A percentile compares a stretch with the other conserved stretches of the same genome.
Conservation (phyloP, 805 yeast genomes). For the Saccharomycopsis capsularis region DNA sequence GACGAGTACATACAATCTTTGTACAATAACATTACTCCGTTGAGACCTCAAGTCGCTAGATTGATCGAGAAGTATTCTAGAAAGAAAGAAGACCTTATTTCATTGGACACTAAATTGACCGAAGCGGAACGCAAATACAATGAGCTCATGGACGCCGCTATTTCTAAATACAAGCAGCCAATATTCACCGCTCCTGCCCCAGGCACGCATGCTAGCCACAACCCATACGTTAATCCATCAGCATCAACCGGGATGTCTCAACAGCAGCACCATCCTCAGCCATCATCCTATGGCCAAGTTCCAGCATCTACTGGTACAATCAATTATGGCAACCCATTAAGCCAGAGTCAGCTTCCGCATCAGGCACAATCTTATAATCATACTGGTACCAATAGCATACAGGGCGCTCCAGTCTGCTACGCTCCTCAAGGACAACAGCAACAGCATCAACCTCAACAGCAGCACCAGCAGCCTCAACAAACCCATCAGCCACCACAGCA, state of each 20-base stretch:
- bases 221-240: background rate
- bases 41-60: slow-evolving; percentile 68
- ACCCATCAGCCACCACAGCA: background rate
- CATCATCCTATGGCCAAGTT: background rate
- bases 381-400: no score
- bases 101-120: slow-evolving; percentile 62
- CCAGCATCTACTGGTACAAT: background rate
- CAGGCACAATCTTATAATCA: no score
- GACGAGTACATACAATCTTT: slow-evolving; percentile 64
- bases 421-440: background rate
- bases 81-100: slow-evolving; percentile 69
- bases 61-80: slow-evolving; percentile 71
- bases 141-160: slow-evolving; percentile 52
- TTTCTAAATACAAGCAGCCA: slow-evolving; percentile 23
- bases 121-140: slow-evolving; percentile 66
- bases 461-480: background rate
- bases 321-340: background rate
- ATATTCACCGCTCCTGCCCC: slow-evolving; percentile 34
- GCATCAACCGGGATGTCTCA: slow-evolving; percentile 26
- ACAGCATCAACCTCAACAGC: background rate
- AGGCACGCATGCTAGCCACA: slow-evolving; percentile 25
- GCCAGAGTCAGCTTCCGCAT: background rate
- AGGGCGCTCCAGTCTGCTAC: no score
- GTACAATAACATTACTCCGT: slow-evolving; percentile 64
- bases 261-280: slow-evolving; percentile 26